Evolutionary conservation across 73 alveolate genomes (phyloP).

Genomic region (Paramecium bursaria): DNA sequence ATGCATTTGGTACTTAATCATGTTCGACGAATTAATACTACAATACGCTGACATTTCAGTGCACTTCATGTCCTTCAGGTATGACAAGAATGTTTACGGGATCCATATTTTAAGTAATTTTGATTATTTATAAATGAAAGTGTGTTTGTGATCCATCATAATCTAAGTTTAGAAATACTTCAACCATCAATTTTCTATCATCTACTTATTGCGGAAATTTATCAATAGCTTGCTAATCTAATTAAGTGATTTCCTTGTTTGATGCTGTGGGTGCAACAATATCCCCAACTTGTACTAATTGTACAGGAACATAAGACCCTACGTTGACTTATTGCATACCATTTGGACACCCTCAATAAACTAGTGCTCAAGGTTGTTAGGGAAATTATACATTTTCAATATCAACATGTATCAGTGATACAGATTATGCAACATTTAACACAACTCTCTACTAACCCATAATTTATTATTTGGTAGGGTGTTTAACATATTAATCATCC

Average conservation of each 20-base stretch:
- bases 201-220: constrained; percentile 21
- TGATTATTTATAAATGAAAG: neutral
- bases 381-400: no score
- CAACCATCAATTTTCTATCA: neutral
- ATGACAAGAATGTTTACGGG: neutral
- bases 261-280: neutral
- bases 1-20: no score
- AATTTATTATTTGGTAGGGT: no score
- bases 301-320: neutral
- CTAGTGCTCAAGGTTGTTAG: no score
- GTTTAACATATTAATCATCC: no score
- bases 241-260: no score
- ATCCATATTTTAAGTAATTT: constrained; percentile 24
- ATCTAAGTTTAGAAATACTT: neutral
- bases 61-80: constrained; percentile 5
- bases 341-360: no score
- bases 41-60: neutral
- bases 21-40: constrained; percentile 25
- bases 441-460: no score
- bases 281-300: neutral
- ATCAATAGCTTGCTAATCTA: no score
- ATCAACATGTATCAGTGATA: no score
- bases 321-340: no score
- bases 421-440: no score
- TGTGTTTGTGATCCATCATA: constrained; percentile 39